These are phyloP conservation scores for Saururus chinensis DNA, from an alignment of 164 flowering plant genomes.

Conservation along the genomic window DNA sequence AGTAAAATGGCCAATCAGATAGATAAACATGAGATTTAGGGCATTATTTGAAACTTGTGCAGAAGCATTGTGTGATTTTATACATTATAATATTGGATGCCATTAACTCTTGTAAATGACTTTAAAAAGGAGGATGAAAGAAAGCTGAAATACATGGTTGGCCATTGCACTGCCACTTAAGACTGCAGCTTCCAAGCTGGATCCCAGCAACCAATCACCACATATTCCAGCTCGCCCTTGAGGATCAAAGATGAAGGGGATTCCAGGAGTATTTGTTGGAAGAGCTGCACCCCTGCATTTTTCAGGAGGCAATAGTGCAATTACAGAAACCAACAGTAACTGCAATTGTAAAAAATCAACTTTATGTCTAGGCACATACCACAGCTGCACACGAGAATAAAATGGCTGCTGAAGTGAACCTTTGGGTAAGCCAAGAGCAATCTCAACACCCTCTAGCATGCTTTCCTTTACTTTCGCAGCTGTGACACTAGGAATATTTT, in stretches of 20 bases:
- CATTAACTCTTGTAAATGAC: not conserved
- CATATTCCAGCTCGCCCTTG: slow-evolving; percentile 93
- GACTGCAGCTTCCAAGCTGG: slow-evolving; percentile 83
- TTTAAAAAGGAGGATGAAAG: not conserved
- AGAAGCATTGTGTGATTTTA: not conserved
- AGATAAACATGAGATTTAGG: not conserved
- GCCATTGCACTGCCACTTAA: slow-evolving; percentile 86
- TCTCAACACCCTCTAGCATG: slow-evolving; percentile 82
- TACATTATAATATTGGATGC: not conserved
- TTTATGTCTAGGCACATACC: slow-evolving; percentile 22
- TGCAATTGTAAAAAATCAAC: not conserved
- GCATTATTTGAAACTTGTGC: not conserved
- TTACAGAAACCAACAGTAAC: not conserved
- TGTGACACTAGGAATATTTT: slow-evolving; percentile 70
- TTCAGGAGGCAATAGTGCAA: not conserved
- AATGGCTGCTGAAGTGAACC: slow-evolving; percentile 68
- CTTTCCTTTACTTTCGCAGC: slow-evolving; percentile 69
- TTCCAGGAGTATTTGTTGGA: slow-evolving; percentile 75
- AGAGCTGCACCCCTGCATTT: slow-evolving; percentile 95
- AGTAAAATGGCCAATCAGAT: slow-evolving; percentile 8
- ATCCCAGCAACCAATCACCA: slow-evolving; percentile 96
- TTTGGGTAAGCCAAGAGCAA: slow-evolving; percentile 56
- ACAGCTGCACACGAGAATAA: slow-evolving; percentile 64
- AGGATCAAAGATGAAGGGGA: slow-evolving; percentile 90
- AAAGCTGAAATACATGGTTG: slow-evolving; percentile 39